These are phyloP conservation scores for Coemansia sp. DNA, from an alignment of 192 early-diverging fungal species.

Conservation along the genomic window DNA sequence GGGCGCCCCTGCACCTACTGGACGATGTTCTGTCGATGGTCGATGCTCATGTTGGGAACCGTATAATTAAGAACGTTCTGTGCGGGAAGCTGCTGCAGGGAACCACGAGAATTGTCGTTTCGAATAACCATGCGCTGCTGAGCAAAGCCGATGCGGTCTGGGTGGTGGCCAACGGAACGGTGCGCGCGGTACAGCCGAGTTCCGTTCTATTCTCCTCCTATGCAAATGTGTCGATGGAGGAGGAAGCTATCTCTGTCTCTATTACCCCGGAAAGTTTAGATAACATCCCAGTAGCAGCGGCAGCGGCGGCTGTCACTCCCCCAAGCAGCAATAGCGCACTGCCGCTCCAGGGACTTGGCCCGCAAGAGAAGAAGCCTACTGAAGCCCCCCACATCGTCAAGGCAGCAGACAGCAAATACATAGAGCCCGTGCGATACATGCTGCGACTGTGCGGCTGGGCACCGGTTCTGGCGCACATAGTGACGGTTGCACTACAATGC, in stretches of 20 bases:
- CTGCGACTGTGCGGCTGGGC: conserved; percentile 29
- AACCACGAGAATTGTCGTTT: conserved; percentile 56
- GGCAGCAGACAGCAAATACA: neutral
- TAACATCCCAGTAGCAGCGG: too few species aligned
- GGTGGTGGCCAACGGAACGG: conserved; percentile 46
- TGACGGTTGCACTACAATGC: conserved; percentile 27
- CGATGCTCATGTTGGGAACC: conserved; percentile 58
- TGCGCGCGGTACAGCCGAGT: neutral
- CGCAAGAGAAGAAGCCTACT: conserved; percentile 9
- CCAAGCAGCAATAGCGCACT: too few species aligned
- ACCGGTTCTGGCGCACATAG: conserved; percentile 2
- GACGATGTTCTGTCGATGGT: conserved; percentile 71
- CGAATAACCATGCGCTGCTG: conserved; percentile 52
- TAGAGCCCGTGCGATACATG: conserved; percentile 32
- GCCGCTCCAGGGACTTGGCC: too few species aligned
- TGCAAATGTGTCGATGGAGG: too few species aligned
- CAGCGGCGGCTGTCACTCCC: too few species aligned
- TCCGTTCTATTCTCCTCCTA: too few species aligned
- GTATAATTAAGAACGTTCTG: conserved; percentile 61
- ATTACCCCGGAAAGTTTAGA: too few species aligned
- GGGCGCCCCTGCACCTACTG: conserved; percentile 64
- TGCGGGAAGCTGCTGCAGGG: conserved; percentile 52
- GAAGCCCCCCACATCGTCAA: too few species aligned
- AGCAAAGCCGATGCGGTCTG: conserved; percentile 50
- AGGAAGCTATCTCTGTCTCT: too few species aligned